Evolutionary conservation across 1,284 basidiomycete species (phyloP).

Genomic region (Testicularia cyperi): DNA sequence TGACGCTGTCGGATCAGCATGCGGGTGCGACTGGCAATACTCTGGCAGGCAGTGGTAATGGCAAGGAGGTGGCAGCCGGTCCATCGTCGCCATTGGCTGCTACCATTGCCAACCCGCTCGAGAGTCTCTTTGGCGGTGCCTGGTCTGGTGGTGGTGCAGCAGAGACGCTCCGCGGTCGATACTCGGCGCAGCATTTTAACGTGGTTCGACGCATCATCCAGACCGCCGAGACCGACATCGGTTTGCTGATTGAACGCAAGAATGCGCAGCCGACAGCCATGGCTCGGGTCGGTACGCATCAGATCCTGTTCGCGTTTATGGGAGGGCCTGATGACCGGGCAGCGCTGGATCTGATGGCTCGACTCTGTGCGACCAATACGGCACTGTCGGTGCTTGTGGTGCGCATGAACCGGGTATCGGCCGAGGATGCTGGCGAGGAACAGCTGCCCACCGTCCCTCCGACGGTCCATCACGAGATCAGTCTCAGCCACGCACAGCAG

Average conservation of each 20-base stretch:
- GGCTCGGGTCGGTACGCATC: constrained; percentile 61
- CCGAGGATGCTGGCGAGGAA: constrained; percentile 34
- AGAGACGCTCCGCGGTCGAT: constrained; percentile 27
- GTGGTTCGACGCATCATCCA: constrained; percentile 79
- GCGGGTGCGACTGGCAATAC: too few species aligned
- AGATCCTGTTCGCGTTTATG: constrained; percentile 83
- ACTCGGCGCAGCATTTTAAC: constrained; percentile 63
- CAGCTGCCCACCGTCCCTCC: constrained; percentile 36
- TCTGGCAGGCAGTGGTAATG: not conserved
- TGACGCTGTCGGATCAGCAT: constrained; percentile 64
- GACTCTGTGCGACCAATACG: constrained; percentile 40
- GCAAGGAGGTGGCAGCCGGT: constrained; percentile 2
- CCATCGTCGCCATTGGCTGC: constrained; percentile 27
- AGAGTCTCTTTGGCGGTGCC: constrained; percentile 42
- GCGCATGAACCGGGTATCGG: constrained; percentile 29
- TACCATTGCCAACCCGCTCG: constrained; percentile 42
- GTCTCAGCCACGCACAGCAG: constrained; percentile 6
- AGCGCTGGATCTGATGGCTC: constrained; percentile 64
- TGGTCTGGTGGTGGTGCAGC: constrained; percentile 10
- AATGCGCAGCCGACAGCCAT: constrained; percentile 53
- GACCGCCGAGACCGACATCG: constrained; percentile 65
- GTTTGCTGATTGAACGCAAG: constrained; percentile 76
- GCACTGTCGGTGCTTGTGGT: constrained; percentile 35
- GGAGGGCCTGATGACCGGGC: constrained; percentile 88
- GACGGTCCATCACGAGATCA: constrained; percentile 46